These are phyloP conservation scores for Chaetoceros tenuissimus DNA, from an alignment of 108 stramenopile genomes.

Conservation along the genomic window DNA sequence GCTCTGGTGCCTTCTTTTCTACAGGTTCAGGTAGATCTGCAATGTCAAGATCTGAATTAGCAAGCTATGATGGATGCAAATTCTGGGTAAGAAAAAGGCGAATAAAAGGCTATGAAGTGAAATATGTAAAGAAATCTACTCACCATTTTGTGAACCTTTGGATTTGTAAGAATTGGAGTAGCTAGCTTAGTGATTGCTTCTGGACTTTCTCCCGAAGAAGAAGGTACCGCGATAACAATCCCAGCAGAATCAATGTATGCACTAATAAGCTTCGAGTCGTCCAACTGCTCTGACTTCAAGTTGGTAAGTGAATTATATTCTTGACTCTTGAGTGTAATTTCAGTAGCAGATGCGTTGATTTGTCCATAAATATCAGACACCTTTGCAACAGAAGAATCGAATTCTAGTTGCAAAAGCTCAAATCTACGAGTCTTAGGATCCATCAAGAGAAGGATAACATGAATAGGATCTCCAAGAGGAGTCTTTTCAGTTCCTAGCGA, in stretches of 20 bases:
- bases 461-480: conserved; percentile 26
- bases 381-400: conserved; percentile 49
- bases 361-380: conserved; percentile 61
- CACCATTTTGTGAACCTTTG: conserved; percentile 65
- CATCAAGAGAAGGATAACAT: conserved; percentile 70
- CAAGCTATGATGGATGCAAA: neutral
- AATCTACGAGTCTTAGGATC: conserved; percentile 67
- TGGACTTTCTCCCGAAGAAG: neutral
- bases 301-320: conserved; percentile 16
- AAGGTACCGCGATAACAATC: neutral
- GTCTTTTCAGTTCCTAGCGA: too few relatives aligned
- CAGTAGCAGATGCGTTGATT: conserved; percentile 56
- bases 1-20: neutral
- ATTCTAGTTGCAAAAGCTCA: conserved; percentile 81
- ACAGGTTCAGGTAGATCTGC: neutral
- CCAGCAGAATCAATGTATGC: conserved; percentile 4
- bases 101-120: neutral
- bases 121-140: conserved; percentile 10
- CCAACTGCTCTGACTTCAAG: conserved; percentile 21
- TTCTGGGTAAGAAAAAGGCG: neutral
- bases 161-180: conserved; percentile 57
- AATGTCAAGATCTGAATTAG: neutral
- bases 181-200: conserved; percentile 30
- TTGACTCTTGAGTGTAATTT: conserved; percentile 37
- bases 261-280: conserved; percentile 19